phyloP scores from a whole-genome alignment of 257 asterid species.

The Thymus quinquecostatus region DNA sequence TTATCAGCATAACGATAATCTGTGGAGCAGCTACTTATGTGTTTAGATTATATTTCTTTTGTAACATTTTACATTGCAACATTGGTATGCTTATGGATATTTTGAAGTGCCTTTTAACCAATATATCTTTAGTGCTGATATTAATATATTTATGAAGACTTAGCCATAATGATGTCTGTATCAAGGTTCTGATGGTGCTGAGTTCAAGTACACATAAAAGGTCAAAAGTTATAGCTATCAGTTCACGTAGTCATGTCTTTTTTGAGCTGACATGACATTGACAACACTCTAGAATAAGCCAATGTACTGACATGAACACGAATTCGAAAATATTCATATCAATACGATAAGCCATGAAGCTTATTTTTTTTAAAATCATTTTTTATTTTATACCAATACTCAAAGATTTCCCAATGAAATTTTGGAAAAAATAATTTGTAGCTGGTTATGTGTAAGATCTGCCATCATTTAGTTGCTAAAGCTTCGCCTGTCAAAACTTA shows the following conservation, averaged over 20 bases:
- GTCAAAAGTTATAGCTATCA: slow-evolving; percentile 19
- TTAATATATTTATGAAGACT: background rate
- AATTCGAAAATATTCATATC: background rate
- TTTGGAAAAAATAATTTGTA: background rate
- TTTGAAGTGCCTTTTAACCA: too few species aligned
- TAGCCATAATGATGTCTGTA: background rate
- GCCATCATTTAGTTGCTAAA: background rate
- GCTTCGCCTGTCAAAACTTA: background rate
- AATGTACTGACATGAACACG: background rate
- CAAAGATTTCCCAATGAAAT: background rate
- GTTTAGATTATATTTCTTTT: slow-evolving; percentile 1
- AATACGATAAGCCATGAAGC: background rate
- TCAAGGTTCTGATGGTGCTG: background rate
- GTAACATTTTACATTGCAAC: background rate
- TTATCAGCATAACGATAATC: slow-evolving; percentile 2
- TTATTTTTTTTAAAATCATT: too few species aligned
- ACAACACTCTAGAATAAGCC: background rate
- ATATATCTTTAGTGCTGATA: background rate
- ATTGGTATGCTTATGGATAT: too few species aligned
- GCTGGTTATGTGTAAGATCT: slow-evolving; percentile 9
- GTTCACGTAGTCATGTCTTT: slow-evolving; percentile 5
- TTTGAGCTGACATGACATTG: background rate
- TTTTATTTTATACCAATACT: too few species aligned
- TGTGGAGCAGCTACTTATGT: background rate
- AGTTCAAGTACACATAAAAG: slow-evolving; percentile 11